phyloP scores from a whole-genome alignment of 768 basidiomycete genomes.

The Agrocybe chaxingu region DNA sequence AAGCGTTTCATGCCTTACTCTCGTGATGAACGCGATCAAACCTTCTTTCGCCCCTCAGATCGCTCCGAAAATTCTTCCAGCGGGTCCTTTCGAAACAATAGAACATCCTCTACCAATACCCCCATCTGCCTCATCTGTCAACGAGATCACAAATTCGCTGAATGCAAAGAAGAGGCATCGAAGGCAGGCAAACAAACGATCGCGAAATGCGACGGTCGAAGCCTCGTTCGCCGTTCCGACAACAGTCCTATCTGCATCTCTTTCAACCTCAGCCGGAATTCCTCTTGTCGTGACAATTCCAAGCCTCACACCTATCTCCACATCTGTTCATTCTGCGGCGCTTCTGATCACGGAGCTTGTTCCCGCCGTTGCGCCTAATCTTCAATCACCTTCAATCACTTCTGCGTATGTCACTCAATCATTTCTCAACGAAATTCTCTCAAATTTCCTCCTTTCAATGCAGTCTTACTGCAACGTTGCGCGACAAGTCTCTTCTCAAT shows the following conservation, averaged over 20 bases:
- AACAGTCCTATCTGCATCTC: conserved; percentile 3
- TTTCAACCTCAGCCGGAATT: conserved; percentile 6
- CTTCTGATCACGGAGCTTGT: conserved; percentile 15
- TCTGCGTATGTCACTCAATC: too few relatives aligned
- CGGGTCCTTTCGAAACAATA: conserved; percentile 8
- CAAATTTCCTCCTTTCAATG: conserved; percentile 16
- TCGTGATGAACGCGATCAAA: too few relatives aligned
- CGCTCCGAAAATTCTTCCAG: neutral
- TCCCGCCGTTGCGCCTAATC: conserved; percentile 4
- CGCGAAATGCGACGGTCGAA: neutral
- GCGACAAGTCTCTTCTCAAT: conserved; percentile 18
- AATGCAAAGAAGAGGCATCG: conserved; percentile 2
- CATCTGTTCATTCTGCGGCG: conserved; percentile 19
- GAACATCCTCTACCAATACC: neutral
- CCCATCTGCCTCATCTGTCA: conserved; percentile 17
- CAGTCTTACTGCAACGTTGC: conserved; percentile 27
- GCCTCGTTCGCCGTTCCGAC: neutral
- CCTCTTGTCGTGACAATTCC: conserved; percentile 1
- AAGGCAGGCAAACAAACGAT: conserved; percentile 5
- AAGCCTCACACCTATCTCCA: neutral
- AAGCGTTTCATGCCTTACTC: too few relatives aligned
- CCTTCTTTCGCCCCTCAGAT: neutral
- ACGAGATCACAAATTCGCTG: conserved; percentile 10
- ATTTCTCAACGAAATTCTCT: neutral
- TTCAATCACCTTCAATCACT: too few relatives aligned